A percentile compares a stretch with the other conserved stretches of the same genome.
Evolutionary conservation across 2,329 filamentous ascomycete genomes (phyloP).

Genomic region (Celoporthe dispersa): DNA sequence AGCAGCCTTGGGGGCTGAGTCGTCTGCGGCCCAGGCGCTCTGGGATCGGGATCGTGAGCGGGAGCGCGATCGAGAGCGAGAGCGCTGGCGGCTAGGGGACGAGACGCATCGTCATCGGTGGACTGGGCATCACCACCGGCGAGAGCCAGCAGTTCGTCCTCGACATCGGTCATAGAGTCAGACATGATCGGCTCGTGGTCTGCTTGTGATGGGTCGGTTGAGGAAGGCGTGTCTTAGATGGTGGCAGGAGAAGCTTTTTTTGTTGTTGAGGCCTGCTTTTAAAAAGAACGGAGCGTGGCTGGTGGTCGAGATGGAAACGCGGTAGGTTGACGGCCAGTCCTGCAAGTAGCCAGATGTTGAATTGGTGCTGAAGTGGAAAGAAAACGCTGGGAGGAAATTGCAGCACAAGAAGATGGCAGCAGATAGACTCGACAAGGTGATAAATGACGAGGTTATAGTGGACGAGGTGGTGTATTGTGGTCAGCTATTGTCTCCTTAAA

Average conservation of each 20-base stretch:
- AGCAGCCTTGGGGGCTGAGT: conserved; percentile 36
- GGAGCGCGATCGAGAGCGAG: conserved; percentile 46
- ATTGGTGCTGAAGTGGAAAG: neutral
- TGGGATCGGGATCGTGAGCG: conserved; percentile 41
- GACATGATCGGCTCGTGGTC: conserved; percentile 63
- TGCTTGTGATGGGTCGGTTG: neutral
- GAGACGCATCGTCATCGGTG: conserved; percentile 62
- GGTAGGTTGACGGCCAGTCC: neutral
- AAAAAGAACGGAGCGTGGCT: neutral
- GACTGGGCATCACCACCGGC: conserved; percentile 73
- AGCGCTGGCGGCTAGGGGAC: conserved; percentile 59
- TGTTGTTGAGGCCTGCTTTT: neutral
- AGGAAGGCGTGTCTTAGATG: neutral
- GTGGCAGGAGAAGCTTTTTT: neutral
- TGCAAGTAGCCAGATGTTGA: neutral
- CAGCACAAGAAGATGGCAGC: neutral
- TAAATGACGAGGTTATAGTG: neutral
- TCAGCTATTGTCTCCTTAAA: neutral
- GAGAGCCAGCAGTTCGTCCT: conserved; percentile 91
- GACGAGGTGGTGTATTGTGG: neutral
- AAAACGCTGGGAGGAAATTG: neutral
- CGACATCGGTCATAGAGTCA: conserved; percentile 61
- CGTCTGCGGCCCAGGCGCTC: conserved; percentile 29
- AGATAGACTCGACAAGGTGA: neutral
- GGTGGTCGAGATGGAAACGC: neutral